Evolutionary conservation across 192 early-diverging fungal species (phyloP), one percentile per base, ranked within the genome.

Genomic region (Paraglomus occultum): DNA sequence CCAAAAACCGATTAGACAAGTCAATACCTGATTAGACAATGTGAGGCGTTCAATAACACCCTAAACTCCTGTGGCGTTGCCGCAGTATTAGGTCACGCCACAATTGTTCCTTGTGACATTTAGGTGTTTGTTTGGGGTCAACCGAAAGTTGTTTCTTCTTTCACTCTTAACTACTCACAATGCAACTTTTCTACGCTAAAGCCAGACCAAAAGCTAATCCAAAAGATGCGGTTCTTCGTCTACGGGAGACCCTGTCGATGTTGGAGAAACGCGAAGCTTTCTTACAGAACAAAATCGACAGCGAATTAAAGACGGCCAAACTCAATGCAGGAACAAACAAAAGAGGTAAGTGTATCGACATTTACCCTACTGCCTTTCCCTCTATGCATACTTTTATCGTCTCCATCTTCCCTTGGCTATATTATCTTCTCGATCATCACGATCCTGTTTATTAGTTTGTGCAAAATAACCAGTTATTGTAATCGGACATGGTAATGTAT

Each of bases 201-300:
- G 72, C 74, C 51, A 87, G 85, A 71, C 71, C 86, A 52, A 88
- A 90, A 68, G 79, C 84, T 58, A 85, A 89, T 42, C 87, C 97
- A 64, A 97, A 97, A 76, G 94, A 96, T 79, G 94, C 97, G 61
- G 97, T 99, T 71, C 86, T 94, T 63, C 88, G 90, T 75, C 83
- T 99, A 66, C 85, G 92, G 64, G 96, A 97, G 67, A 92, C 88
- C 39, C 78, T 95, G 50, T 82, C 91, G 58, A 97, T 96, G 93
- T 86, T 99, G 40, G 95, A 96, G 74, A 99, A 99, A 84, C 80
- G 94, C 64, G 91, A 97, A 67, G 85, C 84, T 55, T 90, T 93
- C 75, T 76, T 99, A 55, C 86, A 95, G 69, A 83, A 83, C 46
- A 93, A 95, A 74, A 90, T 94, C 42, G 93, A 97, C 70, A 84